Conservation (phyloP, 2,329 filamentous ascomycete species). For the Scedosporium aurantiacum region DNA sequence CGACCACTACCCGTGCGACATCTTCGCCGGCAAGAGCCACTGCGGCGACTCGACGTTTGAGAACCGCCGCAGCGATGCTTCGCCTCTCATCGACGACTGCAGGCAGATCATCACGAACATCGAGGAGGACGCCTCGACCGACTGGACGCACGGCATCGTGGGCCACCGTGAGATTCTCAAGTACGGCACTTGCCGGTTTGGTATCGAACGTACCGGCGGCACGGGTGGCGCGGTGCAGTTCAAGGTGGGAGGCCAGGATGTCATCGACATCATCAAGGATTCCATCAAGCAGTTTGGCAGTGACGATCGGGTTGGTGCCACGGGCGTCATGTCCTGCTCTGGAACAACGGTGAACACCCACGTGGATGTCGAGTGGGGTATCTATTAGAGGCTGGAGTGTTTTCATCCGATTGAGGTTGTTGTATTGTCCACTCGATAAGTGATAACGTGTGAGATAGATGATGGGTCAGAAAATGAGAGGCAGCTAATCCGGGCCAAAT, state of each 20-base stretch:
- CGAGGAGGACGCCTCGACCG: conserved; percentile 10
- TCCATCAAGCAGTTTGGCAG: conserved; percentile 16
- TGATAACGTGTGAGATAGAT: too few species aligned
- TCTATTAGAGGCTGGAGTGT: too few species aligned
- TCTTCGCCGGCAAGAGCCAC: conserved; percentile 13
- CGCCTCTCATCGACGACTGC: conserved; percentile 27
- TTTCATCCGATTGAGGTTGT: too few species aligned
- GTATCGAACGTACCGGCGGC: conserved; percentile 15
- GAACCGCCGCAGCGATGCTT: conserved; percentile 21
- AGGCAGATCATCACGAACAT: conserved; percentile 22
- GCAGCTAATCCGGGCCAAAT: too few species aligned
- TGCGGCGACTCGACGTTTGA: conserved; percentile 21
- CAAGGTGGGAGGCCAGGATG: conserved; percentile 22
- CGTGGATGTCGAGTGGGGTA: too few species aligned
- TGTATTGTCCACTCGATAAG: too few species aligned
- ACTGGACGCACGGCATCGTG: conserved; percentile 9
- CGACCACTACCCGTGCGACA: conserved; percentile 23
- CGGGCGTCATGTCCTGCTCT: conserved; percentile 23
- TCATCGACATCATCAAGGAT: conserved; percentile 23
- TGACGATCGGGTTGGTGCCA: conserved; percentile 22
- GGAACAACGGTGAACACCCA: conserved; percentile 12
- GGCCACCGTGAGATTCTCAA: conserved; percentile 16
- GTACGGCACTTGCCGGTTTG: conserved; percentile 21
- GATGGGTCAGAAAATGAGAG: too few species aligned
- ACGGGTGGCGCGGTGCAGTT: conserved; percentile 18